phyloP scores from a whole-genome alignment of 1,284 basidiomycete genomes.

The Inonotus hispidus region DNA sequence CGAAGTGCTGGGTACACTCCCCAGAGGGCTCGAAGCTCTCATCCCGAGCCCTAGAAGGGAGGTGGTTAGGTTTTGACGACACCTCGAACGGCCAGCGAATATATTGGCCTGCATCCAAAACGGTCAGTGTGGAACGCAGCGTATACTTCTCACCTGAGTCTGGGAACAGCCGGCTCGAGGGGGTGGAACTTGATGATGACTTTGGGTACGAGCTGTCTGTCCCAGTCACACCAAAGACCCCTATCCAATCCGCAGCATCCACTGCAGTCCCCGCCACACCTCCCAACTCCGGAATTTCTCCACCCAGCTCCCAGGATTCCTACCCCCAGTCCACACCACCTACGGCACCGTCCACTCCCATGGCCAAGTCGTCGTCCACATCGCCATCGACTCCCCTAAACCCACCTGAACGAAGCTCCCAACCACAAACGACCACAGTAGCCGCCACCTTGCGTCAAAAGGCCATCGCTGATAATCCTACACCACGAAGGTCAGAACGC shows the following conservation, averaged over 20 bases:
- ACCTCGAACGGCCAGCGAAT: constrained; percentile 20
- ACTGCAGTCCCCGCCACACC: too few relatives aligned
- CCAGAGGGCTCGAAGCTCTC: neutral
- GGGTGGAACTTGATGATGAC: neutral
- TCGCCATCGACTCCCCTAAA: too few relatives aligned
- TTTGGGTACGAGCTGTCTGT: neutral
- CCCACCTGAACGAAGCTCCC: too few relatives aligned
- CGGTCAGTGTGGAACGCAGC: constrained; percentile 15
- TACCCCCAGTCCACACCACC: too few relatives aligned
- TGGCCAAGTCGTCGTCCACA: too few relatives aligned
- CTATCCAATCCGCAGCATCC: neutral
- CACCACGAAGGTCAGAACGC: neutral
- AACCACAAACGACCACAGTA: too few relatives aligned
- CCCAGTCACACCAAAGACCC: neutral
- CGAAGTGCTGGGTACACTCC: neutral
- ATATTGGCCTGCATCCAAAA: constrained; percentile 13
- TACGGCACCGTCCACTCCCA: too few relatives aligned
- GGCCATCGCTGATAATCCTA: neutral
- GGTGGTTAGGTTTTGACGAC: constrained; percentile 14
- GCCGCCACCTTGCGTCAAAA: too few relatives aligned
- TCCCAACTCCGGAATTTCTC: too few relatives aligned
- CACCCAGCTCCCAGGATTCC: too few relatives aligned
- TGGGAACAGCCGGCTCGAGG: neutral
- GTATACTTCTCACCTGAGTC: constrained; percentile 13
- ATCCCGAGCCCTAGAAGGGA: neutral